phyloP scores from a whole-genome alignment of 805 yeast genomes.

The Metschnikowia lochheadii region DNA sequence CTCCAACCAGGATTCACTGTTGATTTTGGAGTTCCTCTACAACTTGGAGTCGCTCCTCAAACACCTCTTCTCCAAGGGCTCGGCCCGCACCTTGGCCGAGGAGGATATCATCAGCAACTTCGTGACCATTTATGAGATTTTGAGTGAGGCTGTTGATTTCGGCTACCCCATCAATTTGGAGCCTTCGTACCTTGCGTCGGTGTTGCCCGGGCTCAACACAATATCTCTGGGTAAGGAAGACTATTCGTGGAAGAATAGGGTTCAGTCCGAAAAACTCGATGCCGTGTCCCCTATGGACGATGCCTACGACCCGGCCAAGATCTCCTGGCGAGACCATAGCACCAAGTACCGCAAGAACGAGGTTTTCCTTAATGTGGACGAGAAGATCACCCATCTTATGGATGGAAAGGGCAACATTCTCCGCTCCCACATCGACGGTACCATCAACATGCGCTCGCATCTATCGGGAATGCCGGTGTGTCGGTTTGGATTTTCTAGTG shows the following conservation, averaged over 20 bases:
- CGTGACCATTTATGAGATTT: conserved; percentile 63
- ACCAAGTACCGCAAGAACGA: conserved; percentile 80
- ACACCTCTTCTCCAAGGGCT: conserved; percentile 20
- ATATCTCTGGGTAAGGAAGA: conserved; percentile 8
- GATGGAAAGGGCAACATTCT: conserved; percentile 60
- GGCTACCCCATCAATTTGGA: conserved; percentile 77
- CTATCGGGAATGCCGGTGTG: conserved; percentile 82
- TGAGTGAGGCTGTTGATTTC: conserved; percentile 72
- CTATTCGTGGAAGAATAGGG: background rate
- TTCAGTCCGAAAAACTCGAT: background rate
- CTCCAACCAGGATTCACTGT: conserved; percentile 79
- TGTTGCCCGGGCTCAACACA: conserved; percentile 13
- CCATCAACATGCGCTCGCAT: conserved; percentile 64
- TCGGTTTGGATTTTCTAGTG: conserved; percentile 70
- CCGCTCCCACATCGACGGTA: conserved; percentile 73
- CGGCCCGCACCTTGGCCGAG: conserved; percentile 20
- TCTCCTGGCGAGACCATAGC: conserved; percentile 69
- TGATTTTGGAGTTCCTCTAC: conserved; percentile 74
- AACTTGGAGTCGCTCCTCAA: conserved; percentile 53
- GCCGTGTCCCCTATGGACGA: conserved; percentile 8
- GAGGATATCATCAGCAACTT: conserved; percentile 61
- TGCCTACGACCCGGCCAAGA: conserved; percentile 14
- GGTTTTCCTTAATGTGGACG: conserved; percentile 70
- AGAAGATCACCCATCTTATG: conserved; percentile 67
- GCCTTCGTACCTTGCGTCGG: conserved; percentile 14